Evolutionary conservation across 2,329 filamentous ascomycete genomes (phyloP).

Genomic region (Ophiobolus disseminans): DNA sequence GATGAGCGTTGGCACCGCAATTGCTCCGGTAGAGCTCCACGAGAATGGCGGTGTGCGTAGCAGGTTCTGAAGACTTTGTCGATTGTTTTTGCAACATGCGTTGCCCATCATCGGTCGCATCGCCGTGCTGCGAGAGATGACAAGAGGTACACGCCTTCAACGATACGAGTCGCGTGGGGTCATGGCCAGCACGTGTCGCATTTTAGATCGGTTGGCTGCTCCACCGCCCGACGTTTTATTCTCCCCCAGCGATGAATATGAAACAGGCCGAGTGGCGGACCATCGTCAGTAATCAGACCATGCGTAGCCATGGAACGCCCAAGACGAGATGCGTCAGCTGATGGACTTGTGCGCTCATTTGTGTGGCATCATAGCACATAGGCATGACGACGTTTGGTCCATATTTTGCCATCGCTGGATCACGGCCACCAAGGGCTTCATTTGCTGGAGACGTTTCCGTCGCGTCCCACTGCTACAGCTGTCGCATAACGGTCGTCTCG

Average conservation of each 20-base stretch:
- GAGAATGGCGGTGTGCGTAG: conserved; percentile 42
- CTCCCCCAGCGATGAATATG: conserved; percentile 36
- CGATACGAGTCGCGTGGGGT: conserved; percentile 77
- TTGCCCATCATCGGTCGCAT: conserved; percentile 6
- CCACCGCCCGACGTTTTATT: conserved; percentile 34
- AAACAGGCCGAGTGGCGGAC: no score
- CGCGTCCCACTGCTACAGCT: conserved; percentile 39
- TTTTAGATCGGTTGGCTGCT: conserved; percentile 22
- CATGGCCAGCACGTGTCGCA: conserved; percentile 37
- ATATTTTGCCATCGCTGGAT: neutral
- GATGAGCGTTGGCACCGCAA: conserved; percentile 31
- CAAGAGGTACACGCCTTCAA: conserved; percentile 52
- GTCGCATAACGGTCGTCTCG: conserved; percentile 45
- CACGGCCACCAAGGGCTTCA: neutral
- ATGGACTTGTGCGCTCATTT: conserved; percentile 30
- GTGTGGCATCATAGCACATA: conserved; percentile 21
- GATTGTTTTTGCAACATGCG: neutral
- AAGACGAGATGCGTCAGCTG: conserved; percentile 41
- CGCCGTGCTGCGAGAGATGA: conserved; percentile 27
- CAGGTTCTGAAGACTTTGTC: neutral
- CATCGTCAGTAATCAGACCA: conserved; percentile 27
- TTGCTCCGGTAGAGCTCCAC: conserved; percentile 29
- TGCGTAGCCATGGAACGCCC: conserved; percentile 17
- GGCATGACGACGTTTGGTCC: conserved; percentile 1
- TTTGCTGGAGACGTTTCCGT: conserved; percentile 20